Base-by-base conservation (phyloP, 768 basidiomycete genomes). In the Termitomyces sp. region DNA sequence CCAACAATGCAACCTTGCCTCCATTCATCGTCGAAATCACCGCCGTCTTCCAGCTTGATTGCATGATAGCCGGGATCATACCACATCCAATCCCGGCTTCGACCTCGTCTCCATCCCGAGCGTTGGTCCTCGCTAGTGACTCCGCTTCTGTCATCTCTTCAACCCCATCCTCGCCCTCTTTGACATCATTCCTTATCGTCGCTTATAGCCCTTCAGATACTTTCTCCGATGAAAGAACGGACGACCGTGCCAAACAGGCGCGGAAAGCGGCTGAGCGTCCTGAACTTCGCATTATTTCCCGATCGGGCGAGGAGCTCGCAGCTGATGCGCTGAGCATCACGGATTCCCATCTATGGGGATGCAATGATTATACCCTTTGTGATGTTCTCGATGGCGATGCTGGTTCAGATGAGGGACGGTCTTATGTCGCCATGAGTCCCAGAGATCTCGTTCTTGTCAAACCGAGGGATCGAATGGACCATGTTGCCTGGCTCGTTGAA, bases 401-500 rank as follows among this genome's bases (percentile, higher is more conserved):
- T 16, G 58, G 55, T 6, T 61, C 66, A 45, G 68, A 65, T 10
- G 74, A 71, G 39, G 76, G 73, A 17, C 76, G 83, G 56, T 82
- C 81, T 52, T 97, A 93, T 66, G 78, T 94, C 28, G 94, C 97
- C 12, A 71, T 93, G 64, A 91, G 89, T 58, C 97, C 97, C 8
- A 80, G 81, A 67, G 93, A 94, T 64, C 70, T 98, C 28, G 86
- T 98, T 42, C 72, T 94, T 8, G 95, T 94, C n/a, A 82, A 83
- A 63, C 86, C 89, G 39, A 77, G 97, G 57, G 97, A 98, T 74
- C 80, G 82, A 66, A 80, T 84, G 63, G 97, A 99, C 68, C 94
- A 95, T 67, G 83, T 99, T 40, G 76, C 80, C 9, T 99, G 97
- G 97, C 72, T 99, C 17, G 87, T 98, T 11, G 93, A 98, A 66